Percentiles rank a stretch among this genome's conserved stretches.
Conservation (phyloP, 495 filamentous ascomycete species). For the Aspergillus incahuasiensis region DNA sequence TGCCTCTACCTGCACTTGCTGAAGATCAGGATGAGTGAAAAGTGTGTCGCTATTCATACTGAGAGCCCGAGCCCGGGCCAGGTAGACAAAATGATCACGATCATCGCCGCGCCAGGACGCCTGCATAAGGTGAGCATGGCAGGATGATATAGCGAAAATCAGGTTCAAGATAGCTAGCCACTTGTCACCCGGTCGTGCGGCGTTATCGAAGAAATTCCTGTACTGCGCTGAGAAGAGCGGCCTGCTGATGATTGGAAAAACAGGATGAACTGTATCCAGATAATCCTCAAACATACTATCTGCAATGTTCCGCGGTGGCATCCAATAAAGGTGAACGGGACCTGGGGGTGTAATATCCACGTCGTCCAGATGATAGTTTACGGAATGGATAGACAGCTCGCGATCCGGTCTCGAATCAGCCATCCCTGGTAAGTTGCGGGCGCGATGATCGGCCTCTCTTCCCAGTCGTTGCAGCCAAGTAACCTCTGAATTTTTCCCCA, state of each 20-base stretch:
- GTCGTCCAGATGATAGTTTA: conserved; percentile 59
- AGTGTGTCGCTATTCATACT: conserved; percentile 51
- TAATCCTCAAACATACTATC: conserved; percentile 55
- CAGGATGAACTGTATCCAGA: conserved; percentile 54
- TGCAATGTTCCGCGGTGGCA: conserved; percentile 51
- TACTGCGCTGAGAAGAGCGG: conserved; percentile 43
- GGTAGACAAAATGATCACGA: conserved; percentile 55
- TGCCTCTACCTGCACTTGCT: conserved; percentile 57
- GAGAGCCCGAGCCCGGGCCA: conserved; percentile 56
- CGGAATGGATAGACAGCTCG: conserved; percentile 35
- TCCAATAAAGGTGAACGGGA: conserved; percentile 47
- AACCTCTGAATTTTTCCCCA: conserved; percentile 63
- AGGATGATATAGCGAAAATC: conserved; percentile 60
- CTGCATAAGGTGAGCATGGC: conserved; percentile 51
- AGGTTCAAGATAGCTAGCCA: conserved; percentile 63
- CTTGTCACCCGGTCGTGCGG: conserved; percentile 41
- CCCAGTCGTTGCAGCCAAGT: conserved; percentile 55
- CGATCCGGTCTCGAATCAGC: conserved; percentile 28
- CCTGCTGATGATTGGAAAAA: conserved; percentile 57
- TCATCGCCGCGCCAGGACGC: conserved; percentile 46
- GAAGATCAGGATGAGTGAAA: conserved; percentile 56
- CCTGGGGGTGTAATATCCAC: conserved; percentile 44
- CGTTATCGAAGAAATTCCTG: conserved; percentile 37
- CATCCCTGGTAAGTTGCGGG: conserved; percentile 27
- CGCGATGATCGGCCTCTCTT: conserved; percentile 33